Evolutionary conservation across 1,139 yeast species (phyloP), one percentile per base, ranked within the genome.

Genomic region (Taiozyma sp.): DNA sequence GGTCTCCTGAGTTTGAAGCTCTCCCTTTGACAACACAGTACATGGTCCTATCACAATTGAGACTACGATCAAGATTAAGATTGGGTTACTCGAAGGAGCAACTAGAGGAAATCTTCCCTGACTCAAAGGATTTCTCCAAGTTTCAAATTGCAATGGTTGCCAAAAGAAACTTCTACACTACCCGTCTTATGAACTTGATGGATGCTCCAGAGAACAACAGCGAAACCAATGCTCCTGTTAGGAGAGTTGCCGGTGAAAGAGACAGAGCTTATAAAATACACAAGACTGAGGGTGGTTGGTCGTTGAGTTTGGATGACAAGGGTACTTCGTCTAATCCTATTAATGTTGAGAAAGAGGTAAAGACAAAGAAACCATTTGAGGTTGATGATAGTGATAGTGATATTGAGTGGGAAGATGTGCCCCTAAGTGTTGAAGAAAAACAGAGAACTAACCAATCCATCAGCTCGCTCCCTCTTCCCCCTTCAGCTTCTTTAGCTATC

Each of bases 21-120:
- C 67, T 87, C 27, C 97, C 99, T 0, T 71, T 85, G 50, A 80
- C 92, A 0, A 85, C 96, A 0, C 97, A 91, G 64, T 95, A 93
- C 64, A 90, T 90, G 80, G 80, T 91, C 3, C 70, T 95, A 28
- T 89, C 93, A 12, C 90, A 90, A 51, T 78, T 96, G 22, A 70
- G 99, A 51, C 71, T 91, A 38, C 78, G 90, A 56, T 92, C 98
- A 0, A 73, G 99, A 51, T 78, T 95, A 65, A 83, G 99, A 71
- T 86, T 95, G 96, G 99, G 99, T 0, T 90, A 87, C 64, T 77
- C 92, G 0, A 89, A 90, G 54, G 93, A 88, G 16, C 97, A 95
- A 63, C 71, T 95, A 30, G 88, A 89, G 57, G 73, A 79, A 4
- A 71, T 90, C 53, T 95, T 93, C 61, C 95, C 97, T 0, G 78